Conservation (phyloP, 108 stramenopile genomes). For the Fistulifera pelliculosa region DNA sequence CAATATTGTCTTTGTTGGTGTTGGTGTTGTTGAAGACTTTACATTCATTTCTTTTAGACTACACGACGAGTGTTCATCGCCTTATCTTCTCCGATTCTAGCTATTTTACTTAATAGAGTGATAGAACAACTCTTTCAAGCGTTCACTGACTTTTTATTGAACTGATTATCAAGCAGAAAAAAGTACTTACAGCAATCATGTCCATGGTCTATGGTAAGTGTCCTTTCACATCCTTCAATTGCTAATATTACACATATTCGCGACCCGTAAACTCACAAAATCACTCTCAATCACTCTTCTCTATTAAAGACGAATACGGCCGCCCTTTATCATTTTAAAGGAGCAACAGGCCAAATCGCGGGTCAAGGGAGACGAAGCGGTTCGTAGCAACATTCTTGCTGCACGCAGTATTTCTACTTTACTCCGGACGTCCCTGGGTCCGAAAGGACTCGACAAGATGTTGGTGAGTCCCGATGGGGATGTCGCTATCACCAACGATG, state of each 20-base stretch:
- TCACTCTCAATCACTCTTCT: not conserved
- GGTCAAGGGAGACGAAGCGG: slow-evolving; percentile 95
- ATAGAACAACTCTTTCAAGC: no score
- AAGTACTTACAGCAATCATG: slow-evolving; percentile 21
- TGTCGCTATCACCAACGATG: slow-evolving; percentile 99
- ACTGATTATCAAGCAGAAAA: no score
- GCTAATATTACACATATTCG: not conserved
- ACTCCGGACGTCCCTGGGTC: slow-evolving; percentile 94
- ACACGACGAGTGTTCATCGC: no score
- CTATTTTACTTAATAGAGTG: no score
- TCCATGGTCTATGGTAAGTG: slow-evolving; percentile 28
- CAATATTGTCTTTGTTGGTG: no score
- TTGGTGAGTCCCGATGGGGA: slow-evolving; percentile 96
- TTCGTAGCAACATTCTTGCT: slow-evolving; percentile 93
- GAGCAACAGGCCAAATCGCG: slow-evolving; percentile 97
- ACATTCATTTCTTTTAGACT: no score
- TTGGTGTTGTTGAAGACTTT: no score
- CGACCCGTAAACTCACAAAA: not conserved
- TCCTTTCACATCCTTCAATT: not conserved
- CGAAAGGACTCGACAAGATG: slow-evolving; percentile 99
- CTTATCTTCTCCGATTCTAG: no score
- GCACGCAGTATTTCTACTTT: slow-evolving; percentile 91
- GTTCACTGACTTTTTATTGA: no score
- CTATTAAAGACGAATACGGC: slow-evolving; percentile 94
- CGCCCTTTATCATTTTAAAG: slow-evolving; percentile 97